A percentile compares a stretch with the other conserved stretches of the same genome.
Conservation (phyloP, 768 basidiomycete genomes). For the Rubroboletus pulcherrimus region DNA sequence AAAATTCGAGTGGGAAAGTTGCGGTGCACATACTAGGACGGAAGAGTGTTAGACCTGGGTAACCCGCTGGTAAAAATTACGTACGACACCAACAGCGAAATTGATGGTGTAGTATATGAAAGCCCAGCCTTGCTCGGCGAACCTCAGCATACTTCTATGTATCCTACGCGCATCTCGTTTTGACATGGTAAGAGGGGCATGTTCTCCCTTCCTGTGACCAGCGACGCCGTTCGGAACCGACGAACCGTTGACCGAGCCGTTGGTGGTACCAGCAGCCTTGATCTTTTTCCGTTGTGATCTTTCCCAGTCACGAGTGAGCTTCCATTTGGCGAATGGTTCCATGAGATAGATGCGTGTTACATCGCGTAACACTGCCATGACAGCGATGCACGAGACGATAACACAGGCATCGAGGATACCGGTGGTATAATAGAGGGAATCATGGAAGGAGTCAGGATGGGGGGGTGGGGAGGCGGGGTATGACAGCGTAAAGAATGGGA, state of each 20-base stretch:
- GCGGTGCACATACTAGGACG: conserved; percentile 70
- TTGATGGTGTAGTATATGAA: conserved; percentile 74
- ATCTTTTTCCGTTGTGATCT: conserved; percentile 18
- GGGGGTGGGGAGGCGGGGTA: conserved; percentile 57
- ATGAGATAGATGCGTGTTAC: conserved; percentile 66
- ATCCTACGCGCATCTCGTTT: conserved; percentile 55
- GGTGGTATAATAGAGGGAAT: conserved; percentile 65
- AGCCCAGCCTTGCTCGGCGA: conserved; percentile 95
- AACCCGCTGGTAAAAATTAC: conserved; percentile 34
- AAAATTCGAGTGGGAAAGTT: conserved; percentile 65
- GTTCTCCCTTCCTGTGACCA: conserved; percentile 22
- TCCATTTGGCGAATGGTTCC: conserved; percentile 78
- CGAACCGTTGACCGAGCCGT: conserved; percentile 23
- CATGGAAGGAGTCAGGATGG: conserved; percentile 66
- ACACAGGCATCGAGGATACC: conserved; percentile 79
- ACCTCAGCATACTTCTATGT: conserved; percentile 73
- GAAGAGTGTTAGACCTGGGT: conserved; percentile 5
- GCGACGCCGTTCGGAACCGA: conserved; percentile 30
- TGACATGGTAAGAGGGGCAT: conserved; percentile 19
- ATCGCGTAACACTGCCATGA: conserved; percentile 88
- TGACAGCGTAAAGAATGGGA: conserved; percentile 73
- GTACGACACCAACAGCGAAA: conserved; percentile 77
- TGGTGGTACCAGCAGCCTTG: conserved; percentile 25
- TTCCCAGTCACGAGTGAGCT: conserved; percentile 55
- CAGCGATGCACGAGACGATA: conserved; percentile 74